Evolutionary conservation across 352 stramenopile genomes (phyloP), one percentile per base, ranked within the genome.

Genomic region (Elongisporangium senticosum): DNA sequence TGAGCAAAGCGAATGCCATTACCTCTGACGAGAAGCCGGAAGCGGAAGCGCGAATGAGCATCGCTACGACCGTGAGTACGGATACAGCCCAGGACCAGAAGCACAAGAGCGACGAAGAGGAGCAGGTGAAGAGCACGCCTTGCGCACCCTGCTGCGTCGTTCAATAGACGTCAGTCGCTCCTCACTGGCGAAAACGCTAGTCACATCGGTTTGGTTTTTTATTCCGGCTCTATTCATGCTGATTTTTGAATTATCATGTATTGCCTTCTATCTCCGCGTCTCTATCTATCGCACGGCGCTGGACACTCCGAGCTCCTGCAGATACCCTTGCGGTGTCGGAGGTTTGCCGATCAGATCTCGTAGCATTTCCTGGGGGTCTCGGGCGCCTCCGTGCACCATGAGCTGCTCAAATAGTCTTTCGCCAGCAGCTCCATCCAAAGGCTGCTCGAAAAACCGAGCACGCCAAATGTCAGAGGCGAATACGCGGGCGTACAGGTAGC

Each of bases 381-480:
- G 92, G 17, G 87, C 88, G 10, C 90, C 90, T n/a, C 90, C 90
- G 54, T 96, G 86, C 7, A 80, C 49, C 65, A 97, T 83, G 24
- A 97, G 58, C 39, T 95, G 72, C 21, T 81, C 59, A 58, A 79
- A 83, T 47, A 97, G 61, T 13, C 69, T 56, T 26, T 84, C 69
- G 8, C 90, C 90, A 14, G 87, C 74, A 39, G 65, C 22, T 20
- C 61, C 54, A 50, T 77, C 86, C 43, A 96, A 70, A 7, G 87
- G 88, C 17, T 70, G 49, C 7, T 89, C 72, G 4, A 61, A 59
- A 67, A 97, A 97, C 53, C 72, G 70, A 7, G 71, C 56, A 28
- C 87, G 69, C 90, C 90, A 97, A 48, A 97, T 93, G 62, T 89
- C 79, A 21, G 88, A 86, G 13, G 88, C 89, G 62, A 96, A 96